Conservation (phyloP, 2,329 filamentous ascomycete species). For the Diplocarpon rosae region DNA sequence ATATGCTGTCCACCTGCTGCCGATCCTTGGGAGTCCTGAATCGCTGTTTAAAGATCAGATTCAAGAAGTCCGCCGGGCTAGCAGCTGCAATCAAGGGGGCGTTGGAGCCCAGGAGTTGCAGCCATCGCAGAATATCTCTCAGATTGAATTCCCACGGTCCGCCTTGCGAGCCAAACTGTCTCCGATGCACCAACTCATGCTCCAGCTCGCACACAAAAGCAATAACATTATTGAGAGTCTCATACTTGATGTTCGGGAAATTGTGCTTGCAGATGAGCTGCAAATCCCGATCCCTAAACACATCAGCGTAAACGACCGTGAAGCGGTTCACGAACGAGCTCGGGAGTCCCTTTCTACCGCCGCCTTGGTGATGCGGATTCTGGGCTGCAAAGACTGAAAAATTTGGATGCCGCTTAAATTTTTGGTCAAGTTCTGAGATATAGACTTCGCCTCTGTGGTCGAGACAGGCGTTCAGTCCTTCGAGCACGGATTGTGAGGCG, state of each 20-base stretch:
- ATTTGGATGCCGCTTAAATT: slow-evolving; percentile 77
- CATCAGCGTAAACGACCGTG: slow-evolving; percentile 92
- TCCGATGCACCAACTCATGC: slow-evolving; percentile 50
- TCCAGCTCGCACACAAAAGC: slow-evolving; percentile 74
- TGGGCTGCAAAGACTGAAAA: slow-evolving; percentile 96
- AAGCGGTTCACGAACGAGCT: slow-evolving; percentile 97
- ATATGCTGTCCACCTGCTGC: slow-evolving; percentile 52
- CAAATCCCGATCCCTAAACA: slow-evolving; percentile 73
- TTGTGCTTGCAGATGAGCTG: slow-evolving; percentile 69
- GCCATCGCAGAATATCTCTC: slow-evolving; percentile 80
- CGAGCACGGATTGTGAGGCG: slow-evolving; percentile 90
- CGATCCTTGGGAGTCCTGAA: slow-evolving; percentile 69
- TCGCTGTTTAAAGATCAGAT: slow-evolving; percentile 74
- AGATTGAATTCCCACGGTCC: slow-evolving; percentile 96
- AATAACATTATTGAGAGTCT: slow-evolving; percentile 58
- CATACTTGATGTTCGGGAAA: slow-evolving; percentile 51
- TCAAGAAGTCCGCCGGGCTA: slow-evolving; percentile 60
- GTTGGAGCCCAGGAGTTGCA: slow-evolving; percentile 55
- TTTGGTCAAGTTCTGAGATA: slow-evolving; percentile 87
- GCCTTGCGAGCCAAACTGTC: slow-evolving; percentile 48
- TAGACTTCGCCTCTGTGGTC: slow-evolving; percentile 96
- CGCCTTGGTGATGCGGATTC: slow-evolving; percentile 94
- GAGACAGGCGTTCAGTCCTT: slow-evolving; percentile 91
- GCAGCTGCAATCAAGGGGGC: slow-evolving; percentile 51
- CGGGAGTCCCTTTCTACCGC: slow-evolving; percentile 86